Base-by-base conservation (phyloP, 305 asterid species). In the Plantago rigida region DNA sequence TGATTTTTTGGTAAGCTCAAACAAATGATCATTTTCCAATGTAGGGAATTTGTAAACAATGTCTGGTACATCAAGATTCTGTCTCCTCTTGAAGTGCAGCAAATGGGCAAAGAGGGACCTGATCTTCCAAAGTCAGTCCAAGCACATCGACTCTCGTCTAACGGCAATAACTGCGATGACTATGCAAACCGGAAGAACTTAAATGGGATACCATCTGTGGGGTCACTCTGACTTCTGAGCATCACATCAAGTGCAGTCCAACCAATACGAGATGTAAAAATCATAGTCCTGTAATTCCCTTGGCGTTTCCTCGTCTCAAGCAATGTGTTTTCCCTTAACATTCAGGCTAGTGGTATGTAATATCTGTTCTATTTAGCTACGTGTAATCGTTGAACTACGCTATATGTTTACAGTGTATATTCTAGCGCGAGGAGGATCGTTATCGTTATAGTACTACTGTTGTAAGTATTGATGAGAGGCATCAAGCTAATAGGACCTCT, bases 41-140 rank as follows among this genome's bases (percentile, higher is more conserved):
- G 7, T 84, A 91, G 98, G 96, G 96, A 84, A 75, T 91, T 91
- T 42, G 87, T 88, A 12, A 91, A 89, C 75, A 91, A 47, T 48
- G 96, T 91, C 24, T 82, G 86, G 90, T 84, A 80, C 68, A 88
- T 91, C 83, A 88, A 87, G 85, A 91, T 91, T 58, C 84, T 91
- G 52, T 87, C 96, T 61, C 95, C 98, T 4, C 74, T 63, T 11
- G 95, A 91, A 73, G 96, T 87, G 82, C 96, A 86, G 60, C 98
- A 91, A 67, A 84, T 88, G 95, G 94, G 88, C 59, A 87, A 81
- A 78, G 87, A 82, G 9, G 89, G 94, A 36, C 80, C 82, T 39
- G 75, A 74, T 64, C 95, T 82, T 71, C 87, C 90, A 11, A 78
- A 77, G 64, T 70, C 85, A 4, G 77, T 47, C 77, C 72, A 76